Conservation (phyloP, 139 green algal species). For the Chlorella vulgaris region DNA sequence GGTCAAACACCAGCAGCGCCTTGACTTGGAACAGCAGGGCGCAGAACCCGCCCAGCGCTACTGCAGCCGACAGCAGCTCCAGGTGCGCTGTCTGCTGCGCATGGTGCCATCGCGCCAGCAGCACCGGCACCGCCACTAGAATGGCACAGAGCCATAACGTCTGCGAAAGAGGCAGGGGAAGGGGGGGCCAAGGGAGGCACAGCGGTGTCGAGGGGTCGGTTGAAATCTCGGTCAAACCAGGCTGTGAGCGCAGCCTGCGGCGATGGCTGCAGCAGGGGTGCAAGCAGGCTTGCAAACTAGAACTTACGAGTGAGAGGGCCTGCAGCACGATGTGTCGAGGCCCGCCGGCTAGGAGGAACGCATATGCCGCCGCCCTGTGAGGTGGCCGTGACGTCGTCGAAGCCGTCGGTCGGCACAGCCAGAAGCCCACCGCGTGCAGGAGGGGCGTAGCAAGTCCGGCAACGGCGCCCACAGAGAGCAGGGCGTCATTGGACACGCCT, state of each 20-base stretch:
- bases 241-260: too few species aligned
- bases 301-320: conserved; percentile 43
- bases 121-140: conserved; percentile 39
- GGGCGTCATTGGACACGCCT: background rate
- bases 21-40: conserved; percentile 61
- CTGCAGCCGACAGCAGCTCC: conserved; percentile 44
- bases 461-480: background rate
- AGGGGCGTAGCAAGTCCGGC: background rate
- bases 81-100: conserved; percentile 9
- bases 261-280: background rate
- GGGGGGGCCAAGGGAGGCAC: background rate
- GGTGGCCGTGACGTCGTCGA: background rate
- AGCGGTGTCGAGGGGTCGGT: background rate
- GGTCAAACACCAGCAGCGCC: conserved; percentile 59
- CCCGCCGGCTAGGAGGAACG: conserved; percentile 38
- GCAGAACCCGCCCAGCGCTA: conserved; percentile 43
- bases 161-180: conserved; percentile 32
- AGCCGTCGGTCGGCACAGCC: background rate
- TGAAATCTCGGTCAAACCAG: too few species aligned
- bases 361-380: too few species aligned
- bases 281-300: background rate
- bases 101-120: background rate
- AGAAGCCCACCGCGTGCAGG: background rate
- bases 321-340: conserved; percentile 59
- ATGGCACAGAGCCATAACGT: conserved; percentile 37